Conservation (phyloP, 192 early-diverging fungal species). For the Coemansia furcata region DNA sequence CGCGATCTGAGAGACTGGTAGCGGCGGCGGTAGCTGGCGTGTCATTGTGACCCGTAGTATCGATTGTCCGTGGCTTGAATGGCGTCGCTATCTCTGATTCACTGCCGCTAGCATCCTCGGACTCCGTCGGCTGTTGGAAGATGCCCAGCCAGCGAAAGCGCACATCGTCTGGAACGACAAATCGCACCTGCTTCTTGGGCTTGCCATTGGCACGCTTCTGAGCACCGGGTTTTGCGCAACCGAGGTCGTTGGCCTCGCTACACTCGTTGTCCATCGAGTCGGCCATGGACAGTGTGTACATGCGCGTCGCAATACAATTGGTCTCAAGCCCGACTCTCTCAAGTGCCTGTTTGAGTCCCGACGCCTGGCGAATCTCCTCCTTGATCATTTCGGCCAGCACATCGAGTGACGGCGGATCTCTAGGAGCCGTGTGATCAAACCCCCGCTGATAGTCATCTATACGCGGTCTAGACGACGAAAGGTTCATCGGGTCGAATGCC, state of each 20-base stretch:
- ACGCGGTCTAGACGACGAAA: constrained; percentile 5
- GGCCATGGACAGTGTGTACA: constrained; percentile 16
- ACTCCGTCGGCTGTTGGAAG: constrained; percentile 41
- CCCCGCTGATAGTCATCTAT: not conserved
- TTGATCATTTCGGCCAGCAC: constrained; percentile 52
- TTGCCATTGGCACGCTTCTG: not conserved
- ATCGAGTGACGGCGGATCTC: constrained; percentile 41
- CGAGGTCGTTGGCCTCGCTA: not conserved
- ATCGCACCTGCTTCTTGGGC: constrained; percentile 35
- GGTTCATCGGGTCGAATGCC: constrained; percentile 28
- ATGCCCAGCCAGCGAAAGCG: constrained; percentile 54
- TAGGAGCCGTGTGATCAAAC: not conserved
- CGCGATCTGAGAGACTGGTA: not conserved
- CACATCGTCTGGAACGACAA: constrained; percentile 48
- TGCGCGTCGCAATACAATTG: constrained; percentile 28
- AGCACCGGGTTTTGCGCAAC: not conserved
- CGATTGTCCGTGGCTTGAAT: not conserved
- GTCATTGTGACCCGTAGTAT: not conserved
- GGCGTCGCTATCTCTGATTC: constrained; percentile 2
- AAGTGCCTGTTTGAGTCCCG: constrained; percentile 45
- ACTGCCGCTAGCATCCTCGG: not conserved
- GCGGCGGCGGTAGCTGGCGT: not conserved
- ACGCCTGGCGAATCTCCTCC: constrained; percentile 54
- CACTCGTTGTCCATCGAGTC: not conserved
- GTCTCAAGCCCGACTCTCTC: constrained; percentile 39